Evolutionary conservation across 176 grass and related monocot genomes (phyloP).

Genomic region (Triticum timopheevii): DNA sequence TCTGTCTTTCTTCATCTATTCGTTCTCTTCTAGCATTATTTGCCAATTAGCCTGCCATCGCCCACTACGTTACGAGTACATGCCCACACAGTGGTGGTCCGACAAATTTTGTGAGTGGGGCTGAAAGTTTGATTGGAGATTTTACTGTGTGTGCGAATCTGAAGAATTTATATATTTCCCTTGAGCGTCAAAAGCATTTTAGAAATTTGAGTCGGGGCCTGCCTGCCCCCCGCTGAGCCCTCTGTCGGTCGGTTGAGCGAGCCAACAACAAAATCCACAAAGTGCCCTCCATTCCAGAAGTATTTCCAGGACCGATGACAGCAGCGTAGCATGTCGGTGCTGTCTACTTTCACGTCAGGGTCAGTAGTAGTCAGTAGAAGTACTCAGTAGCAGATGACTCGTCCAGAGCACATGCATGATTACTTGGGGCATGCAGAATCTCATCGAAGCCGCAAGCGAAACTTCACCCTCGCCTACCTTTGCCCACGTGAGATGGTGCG

Average conservation of each 20-base stretch:
- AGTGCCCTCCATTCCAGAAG: conserved; percentile 25
- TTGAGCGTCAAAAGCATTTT: background rate
- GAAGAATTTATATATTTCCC: background rate
- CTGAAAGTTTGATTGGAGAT: background rate
- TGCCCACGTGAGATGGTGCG: conserved; percentile 19
- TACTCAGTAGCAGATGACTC: background rate
- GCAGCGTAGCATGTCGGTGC: background rate
- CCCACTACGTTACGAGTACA: conserved; percentile 11
- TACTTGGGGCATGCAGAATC: conserved; percentile 12
- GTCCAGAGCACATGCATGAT: conserved; percentile 9
- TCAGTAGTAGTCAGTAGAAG: background rate
- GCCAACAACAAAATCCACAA: background rate
- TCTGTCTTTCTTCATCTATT: background rate
- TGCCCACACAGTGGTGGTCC: background rate
- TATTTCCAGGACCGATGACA: background rate
- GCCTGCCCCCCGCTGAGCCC: too few species aligned
- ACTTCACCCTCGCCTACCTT: conserved; percentile 20
- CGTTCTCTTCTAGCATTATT: background rate
- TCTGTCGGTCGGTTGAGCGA: too few species aligned
- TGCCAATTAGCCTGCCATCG: background rate
- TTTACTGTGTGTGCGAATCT: background rate
- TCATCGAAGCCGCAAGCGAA: conserved; percentile 27
- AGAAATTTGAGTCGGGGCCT: too few species aligned
- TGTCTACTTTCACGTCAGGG: conserved; percentile 16
- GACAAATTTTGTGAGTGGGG: background rate